These are phyloP conservation scores for Tolypocladium guangdongense DNA, from an alignment of 2,329 filamentous ascomycete genomes.

Conservation along the genomic window DNA sequence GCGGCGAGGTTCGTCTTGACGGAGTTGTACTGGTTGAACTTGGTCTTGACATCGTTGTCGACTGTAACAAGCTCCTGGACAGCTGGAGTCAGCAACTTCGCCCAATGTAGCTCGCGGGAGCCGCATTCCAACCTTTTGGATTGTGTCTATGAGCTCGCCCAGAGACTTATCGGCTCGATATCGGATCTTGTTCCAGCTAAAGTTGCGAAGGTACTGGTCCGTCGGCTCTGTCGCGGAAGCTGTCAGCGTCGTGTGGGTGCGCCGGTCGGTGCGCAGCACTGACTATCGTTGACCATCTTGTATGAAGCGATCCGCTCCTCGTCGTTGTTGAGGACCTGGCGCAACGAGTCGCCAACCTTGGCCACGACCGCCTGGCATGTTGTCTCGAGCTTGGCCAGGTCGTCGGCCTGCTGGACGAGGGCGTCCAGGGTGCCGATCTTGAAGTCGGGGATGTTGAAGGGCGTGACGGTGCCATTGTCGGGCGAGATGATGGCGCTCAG, in stretches of 20 bases:
- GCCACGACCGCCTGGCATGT: constrained; percentile 71
- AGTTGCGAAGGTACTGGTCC: constrained; percentile 80
- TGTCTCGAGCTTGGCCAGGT: constrained; percentile 76
- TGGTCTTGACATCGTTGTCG: constrained; percentile 91
- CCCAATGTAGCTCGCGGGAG: neutral
- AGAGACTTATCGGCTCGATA: constrained; percentile 90
- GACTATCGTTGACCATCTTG: constrained; percentile 92
- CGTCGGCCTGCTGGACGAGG: constrained; percentile 91
- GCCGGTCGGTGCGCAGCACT: constrained; percentile 18
- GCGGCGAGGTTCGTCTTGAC: constrained; percentile 75
- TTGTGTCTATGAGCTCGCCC: constrained; percentile 70
- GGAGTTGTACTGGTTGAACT: constrained; percentile 89
- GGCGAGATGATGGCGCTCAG: constrained; percentile 60
- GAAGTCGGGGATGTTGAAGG: constrained; percentile 83
- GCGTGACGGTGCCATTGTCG: constrained; percentile 64
- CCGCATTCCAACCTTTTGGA: constrained; percentile 60
- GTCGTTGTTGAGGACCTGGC: constrained; percentile 71
- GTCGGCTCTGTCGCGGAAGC: constrained; percentile 61
- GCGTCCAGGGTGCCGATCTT: constrained; percentile 96
- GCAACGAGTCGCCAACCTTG: constrained; percentile 81
- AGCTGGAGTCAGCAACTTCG: constrained; percentile 1
- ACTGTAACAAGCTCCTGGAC: constrained; percentile 73
- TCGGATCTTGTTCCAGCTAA: constrained; percentile 96
- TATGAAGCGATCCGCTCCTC: constrained; percentile 74
- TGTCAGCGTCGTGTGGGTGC: constrained; percentile 12